Base-by-base conservation (phyloP, 1,284 basidiomycete genomes). In the Boletus smithii region DNA sequence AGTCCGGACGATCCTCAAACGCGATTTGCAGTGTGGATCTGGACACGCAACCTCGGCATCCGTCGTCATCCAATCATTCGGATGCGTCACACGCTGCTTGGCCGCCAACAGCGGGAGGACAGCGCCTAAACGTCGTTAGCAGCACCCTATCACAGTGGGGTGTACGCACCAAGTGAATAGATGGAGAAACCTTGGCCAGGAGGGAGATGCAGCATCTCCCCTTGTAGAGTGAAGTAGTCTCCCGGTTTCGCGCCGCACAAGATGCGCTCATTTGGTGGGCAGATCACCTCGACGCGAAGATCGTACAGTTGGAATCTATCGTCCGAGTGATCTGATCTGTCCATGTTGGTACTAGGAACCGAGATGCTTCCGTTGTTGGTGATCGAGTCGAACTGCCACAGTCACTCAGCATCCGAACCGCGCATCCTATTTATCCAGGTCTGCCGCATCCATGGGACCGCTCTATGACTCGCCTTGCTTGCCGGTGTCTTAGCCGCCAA, bases 41-140 rank as follows among this genome's bases (percentile, higher is more conserved):
- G 81, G 82, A 56, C 81, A 84, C 0, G 80, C 81, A 17, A 85
- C 65, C 51, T 82, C 76, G 1, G 72, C 73, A 53, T 85, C 82
- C 1, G 80, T 80, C 4, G 79, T 68, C 76, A 85, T 83, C 81
- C 83, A 85, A 59, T 85, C 83, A 48, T 78, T 74, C 2, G 67
- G 54, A 42, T 79, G 64, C 1, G 74, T 76, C 17, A 66, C 63
- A 2, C 81, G 72, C 52, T 84, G 81, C 59, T 83, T 84, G 16
- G 81, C 81, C 14, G 81, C 78, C 10, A 85, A 67, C 10, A 85
- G 66, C 3, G 81, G 81, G 7, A 85, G 69, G 13, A 85, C 71
- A 10, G 80, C 69, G 23, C 71, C 81, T 83, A 47, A n/a, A 14
- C 14, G 26, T 36, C 23, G n/a, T 38, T 11, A 39, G 10, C 11